Evolutionary conservation across 139 green algal genomes (phyloP), one percentile per base, ranked within the genome.

Genomic region (Chlamydomonas sp.): DNA sequence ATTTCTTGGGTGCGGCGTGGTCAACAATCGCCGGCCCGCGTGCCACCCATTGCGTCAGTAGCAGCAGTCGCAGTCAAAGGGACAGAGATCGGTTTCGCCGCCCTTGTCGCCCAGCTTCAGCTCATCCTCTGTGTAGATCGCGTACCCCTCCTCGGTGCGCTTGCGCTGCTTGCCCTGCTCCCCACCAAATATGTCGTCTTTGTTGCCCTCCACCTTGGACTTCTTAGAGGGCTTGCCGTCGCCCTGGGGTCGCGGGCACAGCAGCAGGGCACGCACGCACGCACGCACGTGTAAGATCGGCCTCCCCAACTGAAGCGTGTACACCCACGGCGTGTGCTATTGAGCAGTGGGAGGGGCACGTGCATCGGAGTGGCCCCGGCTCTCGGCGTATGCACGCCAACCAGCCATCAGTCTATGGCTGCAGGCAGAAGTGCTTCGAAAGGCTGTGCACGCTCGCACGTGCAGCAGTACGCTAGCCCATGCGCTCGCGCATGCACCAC

Each of bases 1-100:
- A n/a, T n/a, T n/a, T n/a, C n/a, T n/a, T n/a, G n/a, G n/a, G n/a
- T n/a, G n/a, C n/a, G n/a, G n/a, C n/a, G n/a, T n/a, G n/a, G n/a
- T n/a, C n/a, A n/a, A n/a, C n/a, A n/a, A n/a, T n/a, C n/a, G n/a
- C n/a, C n/a, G n/a, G n/a, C n/a, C n/a, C n/a, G n/a, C n/a, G n/a
- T n/a, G n/a, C n/a, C n/a, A n/a, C n/a, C n/a, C n/a, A n/a, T n/a
- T n/a, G n/a, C n/a, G n/a, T n/a, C n/a, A n/a, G n/a, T n/a, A n/a
- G n/a, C n/a, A 95, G 79, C 89, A 95, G 36, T 93, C 82, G 66
- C 89, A 95, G 74, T 95, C 89, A 70, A 95, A 95, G 20, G 89
- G 89, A 63, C 89, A 95, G 34, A 85, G 68, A 28, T 79, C 68
- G 0, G 88, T 95, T 75, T 89, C 74, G 0, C 89, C 89, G 2